phyloP scores from a whole-genome alignment of 2,329 filamentous ascomycete species.

The Dothiorella sarmentorum region DNA sequence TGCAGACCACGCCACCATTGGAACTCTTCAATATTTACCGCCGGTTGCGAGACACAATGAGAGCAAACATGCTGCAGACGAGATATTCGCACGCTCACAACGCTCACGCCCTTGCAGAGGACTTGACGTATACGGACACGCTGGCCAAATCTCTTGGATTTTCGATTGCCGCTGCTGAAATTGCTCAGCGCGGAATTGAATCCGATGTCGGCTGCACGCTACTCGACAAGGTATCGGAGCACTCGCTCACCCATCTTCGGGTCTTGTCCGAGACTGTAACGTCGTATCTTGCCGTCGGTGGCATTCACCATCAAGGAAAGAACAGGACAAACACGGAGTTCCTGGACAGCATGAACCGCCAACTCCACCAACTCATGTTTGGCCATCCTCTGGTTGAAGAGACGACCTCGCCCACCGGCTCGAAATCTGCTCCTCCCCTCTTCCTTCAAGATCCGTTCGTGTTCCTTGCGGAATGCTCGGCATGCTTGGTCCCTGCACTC shows the following conservation, averaged over 20 bases:
- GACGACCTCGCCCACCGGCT: conserved; percentile 37
- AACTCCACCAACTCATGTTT: conserved; percentile 73
- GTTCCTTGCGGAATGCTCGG: conserved; percentile 75
- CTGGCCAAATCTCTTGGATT: conserved; percentile 69
- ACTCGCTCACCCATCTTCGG: conserved; percentile 79
- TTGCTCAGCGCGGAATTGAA: conserved; percentile 82
- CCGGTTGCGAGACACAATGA: conserved; percentile 54
- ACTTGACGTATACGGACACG: conserved; percentile 54
- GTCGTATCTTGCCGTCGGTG: conserved; percentile 77
- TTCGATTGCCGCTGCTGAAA: conserved; percentile 85
- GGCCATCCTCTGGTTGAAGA: conserved; percentile 45
- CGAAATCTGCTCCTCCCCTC: conserved; percentile 50
- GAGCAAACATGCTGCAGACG: conserved; percentile 48
- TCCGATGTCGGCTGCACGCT: conserved; percentile 67
- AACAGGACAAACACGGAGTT: conserved; percentile 66
- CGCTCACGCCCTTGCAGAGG: conserved; percentile 39
- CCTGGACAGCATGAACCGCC: conserved; percentile 62
- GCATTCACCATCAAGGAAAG: conserved; percentile 55
- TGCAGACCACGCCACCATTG: conserved; percentile 27
- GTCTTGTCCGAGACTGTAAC: conserved; percentile 84
- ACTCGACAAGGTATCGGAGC: conserved; percentile 78
- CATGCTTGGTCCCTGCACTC: conserved; percentile 65
- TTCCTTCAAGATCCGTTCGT: conserved; percentile 70
- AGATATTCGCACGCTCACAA: conserved; percentile 44
- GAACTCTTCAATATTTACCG: conserved; percentile 56